phyloP scores from a whole-genome alignment of 2,329 filamentous ascomycete genomes.

The Fusarium bactridioides region DNA sequence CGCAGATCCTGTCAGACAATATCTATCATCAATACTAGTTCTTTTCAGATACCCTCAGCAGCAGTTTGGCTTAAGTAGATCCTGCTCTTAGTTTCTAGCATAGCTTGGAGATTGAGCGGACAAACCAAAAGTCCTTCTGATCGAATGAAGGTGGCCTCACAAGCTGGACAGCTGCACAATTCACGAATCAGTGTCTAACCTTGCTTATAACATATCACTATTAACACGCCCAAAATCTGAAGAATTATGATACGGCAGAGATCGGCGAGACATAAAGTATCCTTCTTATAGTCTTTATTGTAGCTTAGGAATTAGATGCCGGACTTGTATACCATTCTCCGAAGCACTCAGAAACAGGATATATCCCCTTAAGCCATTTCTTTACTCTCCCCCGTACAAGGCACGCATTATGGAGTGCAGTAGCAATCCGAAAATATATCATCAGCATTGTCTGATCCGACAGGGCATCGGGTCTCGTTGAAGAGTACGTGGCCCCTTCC shows the following conservation, averaged over 20 bases:
- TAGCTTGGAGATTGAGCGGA: too few species aligned
- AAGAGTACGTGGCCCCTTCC: not conserved
- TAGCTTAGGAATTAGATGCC: not conserved
- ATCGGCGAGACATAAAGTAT: too few species aligned
- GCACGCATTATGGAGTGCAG: not conserved
- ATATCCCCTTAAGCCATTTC: not conserved
- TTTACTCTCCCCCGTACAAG: not conserved
- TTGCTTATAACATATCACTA: too few species aligned
- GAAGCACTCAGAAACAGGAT: not conserved
- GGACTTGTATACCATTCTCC: not conserved
- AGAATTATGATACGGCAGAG: too few species aligned
- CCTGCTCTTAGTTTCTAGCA: too few species aligned
- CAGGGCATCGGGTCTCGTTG: not conserved
- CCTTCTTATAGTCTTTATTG: not conserved
- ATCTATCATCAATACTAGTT: not conserved
- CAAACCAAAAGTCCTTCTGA: too few species aligned
- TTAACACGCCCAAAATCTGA: too few species aligned
- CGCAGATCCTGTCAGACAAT: not conserved
- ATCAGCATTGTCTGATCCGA: not conserved
- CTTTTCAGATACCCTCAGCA: too few species aligned
- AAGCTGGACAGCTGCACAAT: too few species aligned
- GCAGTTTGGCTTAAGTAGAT: too few species aligned
- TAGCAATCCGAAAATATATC: not conserved
- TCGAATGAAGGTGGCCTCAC: too few species aligned
- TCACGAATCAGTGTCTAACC: too few species aligned